Evolutionary conservation across 2,329 filamentous ascomycete species (phyloP).

Genomic region (Mycocentrospora acerina): DNA sequence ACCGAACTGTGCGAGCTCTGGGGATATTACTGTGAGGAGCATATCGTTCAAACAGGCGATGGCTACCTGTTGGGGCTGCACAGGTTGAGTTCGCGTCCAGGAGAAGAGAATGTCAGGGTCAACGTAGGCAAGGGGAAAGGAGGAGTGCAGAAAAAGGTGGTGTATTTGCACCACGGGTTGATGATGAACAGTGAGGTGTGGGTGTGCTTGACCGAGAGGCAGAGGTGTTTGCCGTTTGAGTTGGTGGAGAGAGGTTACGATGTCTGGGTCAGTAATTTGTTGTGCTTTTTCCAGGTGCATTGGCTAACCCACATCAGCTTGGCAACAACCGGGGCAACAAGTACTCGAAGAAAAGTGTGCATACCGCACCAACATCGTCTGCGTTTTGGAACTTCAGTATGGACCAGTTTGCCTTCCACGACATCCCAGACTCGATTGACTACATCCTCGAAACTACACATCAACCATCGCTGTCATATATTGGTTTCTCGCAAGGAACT

Average conservation of each 20-base stretch:
- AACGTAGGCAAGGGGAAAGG: slow-evolving; percentile 65
- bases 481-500: slow-evolving; percentile 96
- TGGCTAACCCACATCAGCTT: slow-evolving; percentile 44
- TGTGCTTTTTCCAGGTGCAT: too few relatives aligned
- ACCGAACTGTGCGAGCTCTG: slow-evolving; percentile 88
- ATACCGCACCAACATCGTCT: slow-evolving; percentile 69
- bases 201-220: slow-evolving; percentile 86
- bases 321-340: slow-evolving; percentile 99
- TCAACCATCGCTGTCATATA: slow-evolving; percentile 85
- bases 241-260: slow-evolving; percentile 91
- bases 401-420: slow-evolving; percentile 96
- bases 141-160: slow-evolving; percentile 72
- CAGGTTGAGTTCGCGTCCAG: slow-evolving; percentile 77
- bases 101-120: slow-evolving; percentile 76
- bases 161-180: slow-evolving; percentile 92
- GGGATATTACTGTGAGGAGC: slow-evolving; percentile 93
- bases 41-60: slow-evolving; percentile 91
- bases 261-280: slow-evolving; percentile 63
- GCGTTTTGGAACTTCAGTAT: slow-evolving; percentile 98
- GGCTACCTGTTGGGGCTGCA: slow-evolving; percentile 91
- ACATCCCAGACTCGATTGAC: slow-evolving; percentile 91
- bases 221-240: slow-evolving; percentile 84
- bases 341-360: slow-evolving; percentile 92
- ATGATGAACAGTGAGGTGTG: slow-evolving; percentile 99
- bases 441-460: slow-evolving; percentile 85